A percentile compares a stretch with the other conserved stretches of the same genome.
These are phyloP conservation scores for Termitomyces sp. DNA, from an alignment of 768 basidiomycete species.

Conservation along the genomic window DNA sequence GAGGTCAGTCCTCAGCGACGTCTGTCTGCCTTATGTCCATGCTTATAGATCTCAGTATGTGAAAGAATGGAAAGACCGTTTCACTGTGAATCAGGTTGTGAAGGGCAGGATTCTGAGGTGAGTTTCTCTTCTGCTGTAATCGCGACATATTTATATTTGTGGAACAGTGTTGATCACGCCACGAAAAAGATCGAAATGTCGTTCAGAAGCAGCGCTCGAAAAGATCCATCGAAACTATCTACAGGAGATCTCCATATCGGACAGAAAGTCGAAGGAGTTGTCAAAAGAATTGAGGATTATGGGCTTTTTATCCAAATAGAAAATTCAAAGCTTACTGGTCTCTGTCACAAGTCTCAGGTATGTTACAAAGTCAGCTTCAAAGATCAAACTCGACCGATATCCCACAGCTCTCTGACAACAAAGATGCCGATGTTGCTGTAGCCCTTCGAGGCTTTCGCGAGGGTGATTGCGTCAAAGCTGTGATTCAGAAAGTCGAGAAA, in stretches of 20 bases:
- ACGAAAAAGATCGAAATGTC: slow-evolving; percentile 88
- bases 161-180: slow-evolving; percentile 58
- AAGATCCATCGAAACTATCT: slow-evolving; percentile 32
- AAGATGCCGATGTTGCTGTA: slow-evolving; percentile 68
- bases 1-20: slow-evolving; percentile 40
- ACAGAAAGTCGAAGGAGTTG: slow-evolving; percentile 71
- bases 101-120: slow-evolving; percentile 81
- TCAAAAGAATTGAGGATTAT: slow-evolving; percentile 82
- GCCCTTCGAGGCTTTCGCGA: slow-evolving; percentile 80
- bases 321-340: slow-evolving; percentile 77
- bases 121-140: slow-evolving; percentile 7
- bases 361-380: slow-evolving; percentile 10
- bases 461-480: slow-evolving; percentile 81
- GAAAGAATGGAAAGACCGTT: slow-evolving; percentile 91
- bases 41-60: slow-evolving; percentile 56
- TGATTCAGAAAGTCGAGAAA: slow-evolving; percentile 66
- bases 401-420: slow-evolving; percentile 79
- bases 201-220: slow-evolving; percentile 62
- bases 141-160: not conserved
- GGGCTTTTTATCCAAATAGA: slow-evolving; percentile 91
- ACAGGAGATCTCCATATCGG: slow-evolving; percentile 63
- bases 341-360: slow-evolving; percentile 94
- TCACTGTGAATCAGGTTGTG: slow-evolving; percentile 76
- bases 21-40: not conserved
- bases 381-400: not conserved